Evolutionary conservation across 2,329 filamentous ascomycete genomes (phyloP), one percentile per base, ranked within the genome.

Genomic region (Cryphonectria parasitica): DNA sequence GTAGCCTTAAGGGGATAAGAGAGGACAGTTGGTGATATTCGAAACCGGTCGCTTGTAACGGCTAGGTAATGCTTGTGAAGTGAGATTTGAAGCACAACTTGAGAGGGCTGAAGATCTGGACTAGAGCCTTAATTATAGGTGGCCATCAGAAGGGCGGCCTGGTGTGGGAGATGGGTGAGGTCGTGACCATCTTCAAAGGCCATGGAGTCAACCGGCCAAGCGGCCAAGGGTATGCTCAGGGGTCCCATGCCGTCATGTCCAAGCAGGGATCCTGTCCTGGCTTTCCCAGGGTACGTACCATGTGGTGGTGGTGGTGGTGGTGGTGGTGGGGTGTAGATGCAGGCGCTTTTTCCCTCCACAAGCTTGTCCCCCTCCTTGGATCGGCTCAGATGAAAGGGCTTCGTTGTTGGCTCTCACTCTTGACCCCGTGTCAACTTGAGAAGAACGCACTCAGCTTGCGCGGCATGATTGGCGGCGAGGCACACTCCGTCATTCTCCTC

Each of bases 401-500:
- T 49, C 45, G 45, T n/a, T 49, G 45, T 49, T 49, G 45, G 45
- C 45, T 49, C 45, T 49, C 45, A 7, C 11, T 7, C 4, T n/a
- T 6, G 22, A n/a, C 22, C 19, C 22, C 45, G 45, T 49, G 22
- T 49, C 45, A 49, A 49, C 45, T 49, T 11, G 45, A 49, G 17
- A 49, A 7, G 45, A 22, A 49, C 45, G 45, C 7, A 19, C 22
- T n/a, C 45, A n/a, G 22, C 45, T 10, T 49, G 45, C 22, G 45
- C 45, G 7, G 45, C 45, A 49, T 49, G 45, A 49, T 49, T 49
- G 45, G 45, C 22, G 17, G 34, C 31, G n/a, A 90, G 19, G n/a
- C 60, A 19, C 25, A 34, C 34, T 34, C 31, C 25, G 10, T 11
- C 36, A 19, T 58, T 25, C 28, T 28, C 13, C 28, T 28, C 13